phyloP scores from a whole-genome alignment of 2,329 filamentous ascomycete species.

The Phialocephala sp. region DNA sequence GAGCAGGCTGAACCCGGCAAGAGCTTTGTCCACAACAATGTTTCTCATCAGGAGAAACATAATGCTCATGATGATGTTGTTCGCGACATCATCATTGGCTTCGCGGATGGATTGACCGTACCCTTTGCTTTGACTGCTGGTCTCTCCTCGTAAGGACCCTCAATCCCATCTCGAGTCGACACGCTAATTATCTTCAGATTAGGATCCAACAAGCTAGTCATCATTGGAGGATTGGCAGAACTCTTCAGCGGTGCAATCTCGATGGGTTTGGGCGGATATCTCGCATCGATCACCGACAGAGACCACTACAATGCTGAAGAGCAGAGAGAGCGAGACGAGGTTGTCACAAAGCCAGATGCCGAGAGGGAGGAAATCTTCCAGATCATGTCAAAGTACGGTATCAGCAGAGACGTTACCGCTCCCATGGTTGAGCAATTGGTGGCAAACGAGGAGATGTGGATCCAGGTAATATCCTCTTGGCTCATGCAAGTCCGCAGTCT shows the following conservation, averaged over 20 bases:
- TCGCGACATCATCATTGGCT: conserved; percentile 74
- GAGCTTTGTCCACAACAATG: background rate
- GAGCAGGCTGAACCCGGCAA: background rate
- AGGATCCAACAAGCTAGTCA: conserved; percentile 54
- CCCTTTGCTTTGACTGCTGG: conserved; percentile 81
- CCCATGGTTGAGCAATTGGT: conserved; percentile 44
- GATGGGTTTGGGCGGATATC: conserved; percentile 64
- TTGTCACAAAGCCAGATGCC: conserved; percentile 42
- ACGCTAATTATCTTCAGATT: conserved; percentile 43
- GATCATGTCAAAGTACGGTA: conserved; percentile 48
- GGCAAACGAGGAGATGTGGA: conserved; percentile 25
- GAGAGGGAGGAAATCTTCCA: conserved; percentile 47
- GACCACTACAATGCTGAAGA: conserved; percentile 48
- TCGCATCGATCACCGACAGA: conserved; percentile 54
- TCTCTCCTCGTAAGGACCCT: conserved; percentile 54
- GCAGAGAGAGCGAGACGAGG: conserved; percentile 46
- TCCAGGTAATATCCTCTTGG: conserved; percentile 25
- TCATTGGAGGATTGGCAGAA: conserved; percentile 63
- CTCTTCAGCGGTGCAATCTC: conserved; percentile 63
- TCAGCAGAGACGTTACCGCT: conserved; percentile 40
- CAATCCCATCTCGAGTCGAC: background rate
- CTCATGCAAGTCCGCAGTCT: conserved; percentile 24
- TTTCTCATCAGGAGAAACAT: conserved; percentile 20
- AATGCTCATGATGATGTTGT: conserved; percentile 52
- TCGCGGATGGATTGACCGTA: conserved; percentile 80